A percentile compares a stretch with the other conserved stretches of the same genome.
Conservation (phyloP, 2,329 filamentous ascomycete species). For the Aspergillus fructus region DNA sequence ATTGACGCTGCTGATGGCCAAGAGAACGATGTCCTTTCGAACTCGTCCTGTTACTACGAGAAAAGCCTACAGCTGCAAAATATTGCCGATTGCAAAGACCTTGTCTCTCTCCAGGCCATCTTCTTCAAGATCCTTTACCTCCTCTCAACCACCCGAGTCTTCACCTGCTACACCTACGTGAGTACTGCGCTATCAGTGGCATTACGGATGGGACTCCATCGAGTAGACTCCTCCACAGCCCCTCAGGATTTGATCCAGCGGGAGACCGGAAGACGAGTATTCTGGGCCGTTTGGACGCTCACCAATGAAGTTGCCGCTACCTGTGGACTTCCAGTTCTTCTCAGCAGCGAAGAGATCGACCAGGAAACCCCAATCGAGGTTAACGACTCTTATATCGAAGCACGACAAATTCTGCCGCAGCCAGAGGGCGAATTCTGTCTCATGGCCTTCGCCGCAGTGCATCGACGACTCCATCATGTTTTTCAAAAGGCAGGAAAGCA, state of each 20-base stretch:
- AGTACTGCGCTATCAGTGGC: conserved; percentile 11
- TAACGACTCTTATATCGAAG: neutral
- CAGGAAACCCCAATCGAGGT: conserved; percentile 1
- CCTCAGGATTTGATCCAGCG: neutral
- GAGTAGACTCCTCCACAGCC: neutral
- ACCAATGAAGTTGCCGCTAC: conserved; percentile 4
- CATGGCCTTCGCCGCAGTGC: neutral
- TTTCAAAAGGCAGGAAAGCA: neutral
- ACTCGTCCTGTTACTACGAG: conserved; percentile 1
- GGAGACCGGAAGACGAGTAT: conserved; percentile 5
- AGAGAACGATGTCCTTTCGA: neutral
- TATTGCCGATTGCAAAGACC: conserved; percentile 8
- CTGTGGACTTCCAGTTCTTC: conserved; percentile 7
- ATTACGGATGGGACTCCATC: conserved; percentile 14
- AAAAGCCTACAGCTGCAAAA: conserved; percentile 7
- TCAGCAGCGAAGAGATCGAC: conserved; percentile 7
- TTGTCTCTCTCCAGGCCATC: conserved; percentile 13
- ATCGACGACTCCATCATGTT: neutral
- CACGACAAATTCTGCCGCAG: neutral
- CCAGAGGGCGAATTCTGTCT: neutral
- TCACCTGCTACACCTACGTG: conserved; percentile 10
- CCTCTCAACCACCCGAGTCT: conserved; percentile 3
- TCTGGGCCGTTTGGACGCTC: conserved; percentile 12
- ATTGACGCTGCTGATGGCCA: neutral
- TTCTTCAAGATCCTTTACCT: conserved; percentile 16